A percentile compares a stretch with the other conserved stretches of the same genome.
Conservation (phyloP, 73 alveolate species). For the Blepharisma japonicum region DNA sequence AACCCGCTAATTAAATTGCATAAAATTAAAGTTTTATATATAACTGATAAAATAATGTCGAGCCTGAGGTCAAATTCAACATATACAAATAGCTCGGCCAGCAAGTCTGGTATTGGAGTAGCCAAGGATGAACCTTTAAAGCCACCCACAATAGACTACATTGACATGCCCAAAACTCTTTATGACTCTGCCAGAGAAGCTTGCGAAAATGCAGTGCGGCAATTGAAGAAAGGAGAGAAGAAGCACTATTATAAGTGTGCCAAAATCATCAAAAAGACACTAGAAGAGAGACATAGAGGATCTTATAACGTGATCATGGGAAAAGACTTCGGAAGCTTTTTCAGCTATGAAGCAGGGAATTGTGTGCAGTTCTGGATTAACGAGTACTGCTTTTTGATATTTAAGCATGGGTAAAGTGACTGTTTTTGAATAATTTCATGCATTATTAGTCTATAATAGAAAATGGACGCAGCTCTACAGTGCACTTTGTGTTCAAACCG, state of each 20-base stretch:
- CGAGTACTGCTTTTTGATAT: constrained; percentile 5
- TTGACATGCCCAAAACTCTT: constrained; percentile 18
- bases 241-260: constrained; percentile 13
- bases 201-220: constrained; percentile 5
- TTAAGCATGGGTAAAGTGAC: constrained; percentile 17
- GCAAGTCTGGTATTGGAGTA: too few species aligned
- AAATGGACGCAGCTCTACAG: constrained; percentile 27
- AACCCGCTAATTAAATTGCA: constrained; percentile 58
- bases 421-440: background rate
- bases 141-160: constrained; percentile 19
- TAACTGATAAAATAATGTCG: too few species aligned
- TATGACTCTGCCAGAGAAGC: background rate
- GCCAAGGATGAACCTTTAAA: background rate
- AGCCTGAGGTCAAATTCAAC: too few species aligned
- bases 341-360: constrained; percentile 24
- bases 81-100: too few species aligned
- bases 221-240: background rate
- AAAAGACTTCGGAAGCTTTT: constrained; percentile 16
- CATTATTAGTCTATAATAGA: background rate
- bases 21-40: too few species aligned
- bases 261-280: background rate
- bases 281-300: constrained; percentile 1
- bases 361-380: constrained; percentile 21
- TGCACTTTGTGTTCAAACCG: constrained; percentile 13
- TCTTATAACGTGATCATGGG: background rate